Conservation (phyloP, 225 moss, liverwort and hornwort species). For the Takakia lepidozioides region DNA sequence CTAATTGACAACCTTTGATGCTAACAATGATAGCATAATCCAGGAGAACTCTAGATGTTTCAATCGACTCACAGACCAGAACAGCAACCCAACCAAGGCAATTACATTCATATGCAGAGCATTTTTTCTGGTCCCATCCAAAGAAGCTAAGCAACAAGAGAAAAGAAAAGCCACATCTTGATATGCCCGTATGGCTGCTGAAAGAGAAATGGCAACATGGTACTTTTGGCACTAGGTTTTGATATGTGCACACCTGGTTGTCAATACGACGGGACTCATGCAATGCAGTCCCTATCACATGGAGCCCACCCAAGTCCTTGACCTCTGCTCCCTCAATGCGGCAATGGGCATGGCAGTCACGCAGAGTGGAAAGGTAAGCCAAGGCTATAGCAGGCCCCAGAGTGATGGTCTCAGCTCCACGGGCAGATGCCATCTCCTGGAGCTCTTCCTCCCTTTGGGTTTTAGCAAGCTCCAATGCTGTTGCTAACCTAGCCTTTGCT, state of each 20-base stretch:
- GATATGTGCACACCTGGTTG: constrained; percentile 68
- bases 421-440: constrained; percentile 40
- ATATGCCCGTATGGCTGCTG: too few species aligned
- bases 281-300: constrained; percentile 90
- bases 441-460: constrained; percentile 52
- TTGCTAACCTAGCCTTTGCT: constrained; percentile 62
- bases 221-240: too few species aligned
- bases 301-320: constrained; percentile 83
- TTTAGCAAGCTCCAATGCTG: constrained; percentile 72
- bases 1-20: too few species aligned
- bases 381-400: constrained; percentile 62
- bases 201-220: too few species aligned
- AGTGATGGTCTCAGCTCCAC: constrained; percentile 42
- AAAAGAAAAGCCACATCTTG: too few species aligned
- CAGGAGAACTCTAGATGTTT: too few species aligned
- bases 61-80: too few species aligned
- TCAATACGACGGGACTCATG: constrained; percentile 97
- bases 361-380: constrained; percentile 68
- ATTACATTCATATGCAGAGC: too few species aligned
- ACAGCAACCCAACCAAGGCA: too few species aligned
- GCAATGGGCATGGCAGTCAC: constrained; percentile 82
- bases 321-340: constrained; percentile 81
- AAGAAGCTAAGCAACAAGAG: too few species aligned
- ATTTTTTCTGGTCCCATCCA: too few species aligned
- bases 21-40: too few species aligned